Evolutionary conservation across 2,329 filamentous ascomycete genomes (phyloP), one percentile per base, ranked within the genome.

Genomic region (Mycosphaerelloides madeirae): DNA sequence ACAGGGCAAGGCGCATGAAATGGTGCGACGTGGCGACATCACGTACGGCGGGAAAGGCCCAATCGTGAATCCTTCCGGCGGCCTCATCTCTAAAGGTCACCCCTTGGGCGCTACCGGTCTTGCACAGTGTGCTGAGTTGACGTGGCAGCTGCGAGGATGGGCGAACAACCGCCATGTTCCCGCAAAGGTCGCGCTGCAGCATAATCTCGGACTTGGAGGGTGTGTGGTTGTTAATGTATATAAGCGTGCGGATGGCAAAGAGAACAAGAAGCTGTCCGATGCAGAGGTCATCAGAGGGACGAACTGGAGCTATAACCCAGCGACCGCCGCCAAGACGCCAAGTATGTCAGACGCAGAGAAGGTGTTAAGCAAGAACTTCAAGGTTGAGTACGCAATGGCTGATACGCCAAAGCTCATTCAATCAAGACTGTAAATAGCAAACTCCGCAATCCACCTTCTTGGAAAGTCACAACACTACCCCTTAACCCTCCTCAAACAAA

Each of bases 1-100:
- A 46, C 79, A 77, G 14, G 91, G 91, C 9, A 90, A 88, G 65
- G 91, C 91, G 0, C 90, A 96, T 65, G 88, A 95, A 69, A 81
- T 96, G 68, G 88, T 97, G 20, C 81, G 89, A 38, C 70, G 69
- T 12, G 90, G 90, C 18, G 89, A 90, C 60, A 95, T 97, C 62
- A 97, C 91, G 2, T 95, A 96, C 65, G 89, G 90, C 43, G 79
- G 86, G 36, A 78, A 79, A 60, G 81, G 76, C 49, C 74, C 87
- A 65, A 79, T 97, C 50, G 80, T 97, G 66, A 97, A 97, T 69
- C 91, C 91, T 1, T 95, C 87, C 0, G 48, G 48, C 11, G 91
- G 91, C 1, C 78, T 97, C 45, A 97, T 97, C 61, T 93, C 86
- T 53, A 97, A 97, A 73, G 91, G 91, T 34, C 91, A 97, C 66